Evolutionary conservation across 108 stramenopile species (phyloP), one percentile per base, ranked within the genome.

Genomic region (Fragilaria radians): DNA sequence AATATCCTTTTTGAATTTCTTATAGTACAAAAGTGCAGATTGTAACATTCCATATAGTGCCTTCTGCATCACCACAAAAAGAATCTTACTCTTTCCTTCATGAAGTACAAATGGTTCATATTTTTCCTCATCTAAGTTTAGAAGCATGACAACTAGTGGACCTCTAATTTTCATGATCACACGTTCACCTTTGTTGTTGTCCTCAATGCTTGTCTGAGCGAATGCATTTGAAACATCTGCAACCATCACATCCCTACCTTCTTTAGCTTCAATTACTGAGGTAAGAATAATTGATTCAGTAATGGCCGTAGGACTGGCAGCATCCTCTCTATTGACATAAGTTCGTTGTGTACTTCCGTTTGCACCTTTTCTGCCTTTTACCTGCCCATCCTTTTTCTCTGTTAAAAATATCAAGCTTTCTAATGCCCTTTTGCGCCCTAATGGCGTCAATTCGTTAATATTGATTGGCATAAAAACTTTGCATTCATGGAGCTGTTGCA

Each of bases 191-290:
- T n/a, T n/a, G n/a, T 50, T 50, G 23, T 60, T 66, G 1, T 59
- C 42, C 5, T 14, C 49, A 14, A 50, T 22, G 11, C 57, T 28
- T 2, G 71, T 68, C 45, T 79, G 73, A 1, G 75, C 48, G 50
- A 80, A 80, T 0, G 74, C 71, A 50, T 52, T 50, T 2, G 74
- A 72, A 2, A 80, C 48, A 24, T 80, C 79, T 5, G 53, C 42
- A 18, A 62, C 63, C 23, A 54, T 54, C 0, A 73, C 62, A 27
- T 80, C 68, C 30, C 75, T 31, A 17, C 46, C 28, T 63, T 80
- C 65, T 2, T 63, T 31, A 26, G 79, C 72, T 52, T 76, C 72
- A 26, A 73, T 73, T 9, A 63, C 56, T 17, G 59, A 46, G 19
- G 72, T 65, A n/a, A n/a, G n/a, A n/a, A n/a, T n/a, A n/a, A n/a